Evolutionary conservation across 1,284 basidiomycete species (phyloP).

Genomic region (Phellinidium pouzarii): DNA sequence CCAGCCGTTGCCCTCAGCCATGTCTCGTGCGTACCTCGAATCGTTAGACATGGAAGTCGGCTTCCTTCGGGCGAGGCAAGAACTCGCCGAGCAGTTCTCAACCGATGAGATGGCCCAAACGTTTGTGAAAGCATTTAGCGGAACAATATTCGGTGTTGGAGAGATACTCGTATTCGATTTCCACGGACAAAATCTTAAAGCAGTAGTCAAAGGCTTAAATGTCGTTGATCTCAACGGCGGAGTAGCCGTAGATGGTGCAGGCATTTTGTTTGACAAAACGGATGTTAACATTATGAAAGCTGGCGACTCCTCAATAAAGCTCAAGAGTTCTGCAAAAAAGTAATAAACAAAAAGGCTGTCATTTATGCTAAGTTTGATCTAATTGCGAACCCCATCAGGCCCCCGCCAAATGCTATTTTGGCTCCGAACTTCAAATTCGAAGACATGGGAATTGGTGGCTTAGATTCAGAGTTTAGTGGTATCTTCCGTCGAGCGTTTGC

Average conservation of each 20-base stretch:
- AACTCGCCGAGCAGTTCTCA: constrained; percentile 70
- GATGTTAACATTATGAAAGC: constrained; percentile 88
- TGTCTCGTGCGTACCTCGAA: constrained; percentile 61
- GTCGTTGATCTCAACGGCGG: constrained; percentile 53
- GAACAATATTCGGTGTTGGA: constrained; percentile 66
- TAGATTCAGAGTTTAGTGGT: constrained; percentile 91
- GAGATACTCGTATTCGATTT: constrained; percentile 87
- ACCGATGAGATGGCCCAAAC: constrained; percentile 79
- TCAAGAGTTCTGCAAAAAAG: constrained; percentile 92
- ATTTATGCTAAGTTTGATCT: not conserved
- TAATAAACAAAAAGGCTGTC: too few species aligned
- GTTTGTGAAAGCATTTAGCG: constrained; percentile 62
- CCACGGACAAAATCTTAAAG: constrained; percentile 82
- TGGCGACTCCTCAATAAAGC: constrained; percentile 73
- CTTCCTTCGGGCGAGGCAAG: constrained; percentile 58
- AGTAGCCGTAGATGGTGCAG: constrained; percentile 39
- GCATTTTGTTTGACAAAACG: constrained; percentile 86
- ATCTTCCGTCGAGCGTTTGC: constrained; percentile 99
- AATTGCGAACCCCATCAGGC: constrained; percentile 36
- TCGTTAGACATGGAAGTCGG: constrained; percentile 76
- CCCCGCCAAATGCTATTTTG: constrained; percentile 91
- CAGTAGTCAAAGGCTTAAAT: constrained; percentile 60
- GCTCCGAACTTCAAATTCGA: constrained; percentile 99
- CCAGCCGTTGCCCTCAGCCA: constrained; percentile 55
- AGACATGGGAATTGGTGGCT: constrained; percentile 99